A percentile compares a stretch with the other conserved stretches of the same genome.
phyloP scores from a whole-genome alignment of 331 rosid genomes.

The Dryas integrifolia region DNA sequence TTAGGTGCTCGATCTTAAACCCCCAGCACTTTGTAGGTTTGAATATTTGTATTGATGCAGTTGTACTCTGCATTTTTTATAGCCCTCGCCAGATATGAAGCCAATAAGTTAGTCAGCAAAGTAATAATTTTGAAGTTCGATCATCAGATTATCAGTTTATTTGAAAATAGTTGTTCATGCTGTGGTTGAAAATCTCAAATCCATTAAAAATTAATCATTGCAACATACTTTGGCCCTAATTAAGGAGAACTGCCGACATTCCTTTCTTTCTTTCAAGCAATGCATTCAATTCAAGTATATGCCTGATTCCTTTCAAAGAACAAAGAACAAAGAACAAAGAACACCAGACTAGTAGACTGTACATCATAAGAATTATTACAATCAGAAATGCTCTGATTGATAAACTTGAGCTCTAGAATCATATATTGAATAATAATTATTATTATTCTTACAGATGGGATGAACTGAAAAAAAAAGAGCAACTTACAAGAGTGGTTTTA shows the following conservation, averaged over 20 bases:
- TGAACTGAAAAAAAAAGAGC: not conserved
- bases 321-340: not conserved
- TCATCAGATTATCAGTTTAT: too few relatives aligned
- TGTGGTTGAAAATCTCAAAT: too few relatives aligned
- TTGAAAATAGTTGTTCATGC: too few relatives aligned
- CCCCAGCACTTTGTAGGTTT: too few relatives aligned
- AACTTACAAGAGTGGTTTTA: constrained; percentile 9
- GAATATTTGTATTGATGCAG: too few relatives aligned
- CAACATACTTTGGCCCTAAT: not conserved
- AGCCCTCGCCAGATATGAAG: too few relatives aligned
- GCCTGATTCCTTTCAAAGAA: not conserved
- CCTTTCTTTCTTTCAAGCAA: not conserved
- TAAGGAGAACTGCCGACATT: not conserved
- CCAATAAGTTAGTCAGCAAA: too few relatives aligned
- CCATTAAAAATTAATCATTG: not conserved
- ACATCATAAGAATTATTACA: not conserved
- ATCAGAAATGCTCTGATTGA: not conserved
- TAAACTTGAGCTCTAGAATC: too few relatives aligned
- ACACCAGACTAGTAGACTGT: not conserved
- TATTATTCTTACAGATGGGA: not conserved
- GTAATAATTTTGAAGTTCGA: too few relatives aligned
- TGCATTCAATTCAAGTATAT: not conserved
- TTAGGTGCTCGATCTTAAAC: too few relatives aligned
- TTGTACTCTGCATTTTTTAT: too few relatives aligned
- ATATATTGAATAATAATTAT: too few relatives aligned